These are phyloP conservation scores for Cotoneaster glaucophyllus DNA, from an alignment of 306 rosid species.

Conservation along the genomic window DNA sequence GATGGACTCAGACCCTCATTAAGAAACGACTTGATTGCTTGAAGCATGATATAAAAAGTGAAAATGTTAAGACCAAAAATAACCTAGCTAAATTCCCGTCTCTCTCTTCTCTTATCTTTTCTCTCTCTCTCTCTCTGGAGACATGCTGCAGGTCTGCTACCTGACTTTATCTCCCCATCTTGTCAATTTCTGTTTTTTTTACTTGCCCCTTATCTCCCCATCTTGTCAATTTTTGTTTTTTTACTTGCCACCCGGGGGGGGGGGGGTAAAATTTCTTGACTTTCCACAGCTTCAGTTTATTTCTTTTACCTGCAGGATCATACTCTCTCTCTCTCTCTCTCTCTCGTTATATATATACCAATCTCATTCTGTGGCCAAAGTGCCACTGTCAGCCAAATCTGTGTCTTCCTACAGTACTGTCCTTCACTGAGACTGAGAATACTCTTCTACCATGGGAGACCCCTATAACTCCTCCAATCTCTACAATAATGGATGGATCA, in stretches of 20 bases:
- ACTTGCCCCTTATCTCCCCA: no score
- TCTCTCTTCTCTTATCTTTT: no score
- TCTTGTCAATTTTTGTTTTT: not conserved
- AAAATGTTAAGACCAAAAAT: not conserved
- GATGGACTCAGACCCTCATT: not conserved
- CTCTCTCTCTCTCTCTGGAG: not conserved
- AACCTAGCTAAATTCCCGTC: not conserved
- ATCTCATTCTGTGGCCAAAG: not conserved
- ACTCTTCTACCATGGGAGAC: not conserved
- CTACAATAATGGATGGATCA: not conserved
- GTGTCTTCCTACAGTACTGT: not conserved
- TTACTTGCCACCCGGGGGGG: not conserved
- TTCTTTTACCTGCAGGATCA: not conserved
- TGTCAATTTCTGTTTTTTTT: not conserved
- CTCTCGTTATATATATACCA: no score
- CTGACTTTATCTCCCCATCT: not conserved
- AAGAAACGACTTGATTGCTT: not conserved
- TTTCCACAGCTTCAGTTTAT: not conserved
- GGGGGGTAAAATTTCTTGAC: not conserved
- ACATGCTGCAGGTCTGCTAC: not conserved
- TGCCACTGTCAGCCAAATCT: not conserved
- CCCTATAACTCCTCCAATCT: not conserved
- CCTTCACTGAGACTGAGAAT: not conserved
- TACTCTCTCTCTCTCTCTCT: no score
- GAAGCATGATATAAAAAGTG: not conserved